phyloP scores from a whole-genome alignment of 1,284 basidiomycete genomes.

The Calocybe gambosa region DNA sequence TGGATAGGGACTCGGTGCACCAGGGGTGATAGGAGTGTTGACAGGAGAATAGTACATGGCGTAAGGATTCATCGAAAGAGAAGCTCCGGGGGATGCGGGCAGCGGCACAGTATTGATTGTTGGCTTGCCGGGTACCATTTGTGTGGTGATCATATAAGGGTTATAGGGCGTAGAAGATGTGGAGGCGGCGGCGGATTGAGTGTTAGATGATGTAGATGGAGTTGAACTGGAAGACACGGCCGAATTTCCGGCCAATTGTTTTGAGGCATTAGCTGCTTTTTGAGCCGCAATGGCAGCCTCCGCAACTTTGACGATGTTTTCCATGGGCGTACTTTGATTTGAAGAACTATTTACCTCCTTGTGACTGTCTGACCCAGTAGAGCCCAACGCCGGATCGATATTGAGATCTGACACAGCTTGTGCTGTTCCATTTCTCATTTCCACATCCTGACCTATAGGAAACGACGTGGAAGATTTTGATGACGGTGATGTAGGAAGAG shows the following conservation, averaged over 20 bases:
- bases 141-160: constrained; percentile 17
- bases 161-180: constrained; percentile 12
- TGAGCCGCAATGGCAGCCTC: constrained; percentile 30
- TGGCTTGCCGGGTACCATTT: constrained; percentile 11
- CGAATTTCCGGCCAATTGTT: neutral
- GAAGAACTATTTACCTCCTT: neutral
- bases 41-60: constrained; percentile 31
- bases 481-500: neutral
- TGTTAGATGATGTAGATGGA: constrained; percentile 7
- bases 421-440: neutral
- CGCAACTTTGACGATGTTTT: constrained; percentile 28
- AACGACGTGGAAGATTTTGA: neutral
- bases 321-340: constrained; percentile 18
- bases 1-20: constrained; percentile 24
- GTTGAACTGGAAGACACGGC: constrained; percentile 6
- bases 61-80: constrained; percentile 29
- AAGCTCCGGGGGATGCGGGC: constrained; percentile 6
- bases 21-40: constrained; percentile 27
- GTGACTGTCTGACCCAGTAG: neutral
- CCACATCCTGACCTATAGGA: neutral
- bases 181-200: constrained; percentile 5
- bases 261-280: constrained; percentile 21
- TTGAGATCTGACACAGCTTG: constrained; percentile 9
- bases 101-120: constrained; percentile 7
- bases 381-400: constrained; percentile 14